Percentiles rank a stretch among this genome's conserved stretches.
phyloP scores from a whole-genome alignment of 257 asterid species.

The Fraxinus americana region DNA sequence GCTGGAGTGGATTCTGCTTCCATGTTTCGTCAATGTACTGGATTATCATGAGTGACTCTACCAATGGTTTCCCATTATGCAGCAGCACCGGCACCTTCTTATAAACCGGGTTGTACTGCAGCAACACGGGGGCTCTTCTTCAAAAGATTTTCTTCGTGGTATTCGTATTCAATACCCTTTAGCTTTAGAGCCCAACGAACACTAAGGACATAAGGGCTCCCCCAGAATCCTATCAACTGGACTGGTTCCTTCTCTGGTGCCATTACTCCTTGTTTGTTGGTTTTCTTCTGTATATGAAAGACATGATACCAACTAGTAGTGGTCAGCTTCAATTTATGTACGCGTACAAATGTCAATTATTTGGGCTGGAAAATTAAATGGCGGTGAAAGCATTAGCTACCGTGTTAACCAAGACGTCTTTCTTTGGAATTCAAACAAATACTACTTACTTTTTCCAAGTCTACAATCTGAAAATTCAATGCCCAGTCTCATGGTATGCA shows the following conservation, averaged over 20 bases:
- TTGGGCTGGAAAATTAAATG: neutral
- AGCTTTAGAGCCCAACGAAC: no score
- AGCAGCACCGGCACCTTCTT: constrained; percentile 34
- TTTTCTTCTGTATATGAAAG: neutral
- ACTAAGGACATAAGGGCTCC: no score
- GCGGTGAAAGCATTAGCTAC: no score
- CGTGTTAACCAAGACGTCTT: no score
- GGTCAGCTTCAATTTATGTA: neutral
- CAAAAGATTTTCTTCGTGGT: constrained; percentile 40
- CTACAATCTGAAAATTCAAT: no score
- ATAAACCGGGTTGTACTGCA: constrained; percentile 34
- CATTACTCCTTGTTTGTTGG: neutral
- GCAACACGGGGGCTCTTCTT: constrained; percentile 32
- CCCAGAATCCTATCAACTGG: no score
- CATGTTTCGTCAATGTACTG: constrained; percentile 38
- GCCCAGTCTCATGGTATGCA: no score
- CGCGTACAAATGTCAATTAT: neutral
- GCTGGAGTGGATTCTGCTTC: constrained; percentile 34
- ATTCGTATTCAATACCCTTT: constrained; percentile 33
- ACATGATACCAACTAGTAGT: neutral
- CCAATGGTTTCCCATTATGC: constrained; percentile 29
- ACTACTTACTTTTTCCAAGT: no score
- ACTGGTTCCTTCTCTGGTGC: constrained; percentile 1
- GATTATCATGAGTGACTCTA: constrained; percentile 33
- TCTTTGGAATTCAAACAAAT: no score